Evolutionary conservation across 169 alveolate genomes (phyloP).

Genomic region (Miamiensis avidus): DNA sequence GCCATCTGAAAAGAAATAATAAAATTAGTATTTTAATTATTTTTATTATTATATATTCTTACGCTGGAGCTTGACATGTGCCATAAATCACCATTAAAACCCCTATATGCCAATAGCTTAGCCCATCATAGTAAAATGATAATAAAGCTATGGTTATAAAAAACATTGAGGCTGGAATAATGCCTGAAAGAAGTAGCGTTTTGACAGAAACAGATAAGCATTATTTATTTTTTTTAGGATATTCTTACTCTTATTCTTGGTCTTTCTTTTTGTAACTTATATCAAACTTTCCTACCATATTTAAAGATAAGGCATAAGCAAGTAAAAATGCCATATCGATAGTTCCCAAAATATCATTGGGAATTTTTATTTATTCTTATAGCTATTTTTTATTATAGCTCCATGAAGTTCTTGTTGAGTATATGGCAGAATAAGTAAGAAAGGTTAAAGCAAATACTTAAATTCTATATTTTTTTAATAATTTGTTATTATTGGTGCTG

Average conservation of each 20-base stretch:
- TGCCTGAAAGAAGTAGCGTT: slow-evolving; percentile 2
- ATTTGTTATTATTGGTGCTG: too few species aligned
- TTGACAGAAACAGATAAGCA: too few species aligned
- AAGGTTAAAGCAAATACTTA: slow-evolving; percentile 5
- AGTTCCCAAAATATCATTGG: neutral
- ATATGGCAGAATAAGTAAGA: slow-evolving; percentile 9
- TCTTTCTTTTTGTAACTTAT: neutral
- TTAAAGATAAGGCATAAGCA: slow-evolving; percentile 5
- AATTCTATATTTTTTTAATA: neutral
- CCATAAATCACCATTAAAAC: slow-evolving; percentile 42
- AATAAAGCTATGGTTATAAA: neutral
- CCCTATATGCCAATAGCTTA: neutral
- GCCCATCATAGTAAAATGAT: neutral
- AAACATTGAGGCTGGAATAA: slow-evolving; percentile 15
- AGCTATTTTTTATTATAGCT: neutral
- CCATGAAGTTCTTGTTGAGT: slow-evolving; percentile 24
- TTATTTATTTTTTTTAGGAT: too few species aligned
- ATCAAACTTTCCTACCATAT: slow-evolving; percentile 7
- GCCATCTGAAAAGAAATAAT: too few species aligned
- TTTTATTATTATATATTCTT: too few species aligned
- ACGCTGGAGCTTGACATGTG: slow-evolving; percentile 36
- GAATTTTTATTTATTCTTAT: neutral
- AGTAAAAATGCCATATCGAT: slow-evolving; percentile 3
- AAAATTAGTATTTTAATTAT: too few species aligned
- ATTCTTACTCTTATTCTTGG: too few species aligned